Conservation (phyloP, 2,329 filamentous ascomycete species). For the Pseudopyricularia cyperi region DNA sequence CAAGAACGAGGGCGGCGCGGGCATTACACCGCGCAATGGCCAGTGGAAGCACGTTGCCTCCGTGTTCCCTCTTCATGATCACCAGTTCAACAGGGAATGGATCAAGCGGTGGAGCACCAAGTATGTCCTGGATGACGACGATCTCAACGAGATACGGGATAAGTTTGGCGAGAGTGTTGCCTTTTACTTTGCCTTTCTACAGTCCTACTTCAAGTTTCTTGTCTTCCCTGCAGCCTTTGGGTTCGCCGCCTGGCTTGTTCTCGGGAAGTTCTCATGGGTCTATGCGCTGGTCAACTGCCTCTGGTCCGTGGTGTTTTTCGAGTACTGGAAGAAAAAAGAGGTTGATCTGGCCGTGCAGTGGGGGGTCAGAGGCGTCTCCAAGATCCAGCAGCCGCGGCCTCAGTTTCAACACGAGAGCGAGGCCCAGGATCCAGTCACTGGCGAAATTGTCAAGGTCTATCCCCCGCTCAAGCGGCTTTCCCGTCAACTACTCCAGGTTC, state of each 20-base stretch:
- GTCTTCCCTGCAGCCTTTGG: constrained; percentile 57
- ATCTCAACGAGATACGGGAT: constrained; percentile 60
- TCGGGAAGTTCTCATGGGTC: constrained; percentile 56
- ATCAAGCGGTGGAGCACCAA: constrained; percentile 63
- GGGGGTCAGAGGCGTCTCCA: constrained; percentile 56
- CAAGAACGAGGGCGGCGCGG: constrained; percentile 63
- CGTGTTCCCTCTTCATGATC: constrained; percentile 70
- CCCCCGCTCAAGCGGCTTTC: constrained; percentile 61
- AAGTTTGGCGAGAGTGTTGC: constrained; percentile 56
- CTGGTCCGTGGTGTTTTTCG: constrained; percentile 62
- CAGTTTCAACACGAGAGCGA: constrained; percentile 73
- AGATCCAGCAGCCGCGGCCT: constrained; percentile 50
- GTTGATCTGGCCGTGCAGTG: constrained; percentile 59
- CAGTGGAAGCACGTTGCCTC: constrained; percentile 60
- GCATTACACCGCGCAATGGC: constrained; percentile 46
- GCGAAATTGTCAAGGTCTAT: constrained; percentile 65
- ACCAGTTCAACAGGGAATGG: constrained; percentile 61
- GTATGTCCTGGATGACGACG: constrained; percentile 49
- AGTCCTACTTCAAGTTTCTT: constrained; percentile 61
- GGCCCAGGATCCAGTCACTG: constrained; percentile 66
- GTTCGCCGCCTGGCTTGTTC: constrained; percentile 51
- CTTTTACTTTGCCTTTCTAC: constrained; percentile 75
- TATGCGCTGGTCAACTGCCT: constrained; percentile 55
- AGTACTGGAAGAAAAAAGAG: constrained; percentile 71
- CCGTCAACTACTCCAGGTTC: constrained; percentile 69